phyloP scores from a whole-genome alignment of 164 flowering plant genomes.

The Cinnamomum chago region DNA sequence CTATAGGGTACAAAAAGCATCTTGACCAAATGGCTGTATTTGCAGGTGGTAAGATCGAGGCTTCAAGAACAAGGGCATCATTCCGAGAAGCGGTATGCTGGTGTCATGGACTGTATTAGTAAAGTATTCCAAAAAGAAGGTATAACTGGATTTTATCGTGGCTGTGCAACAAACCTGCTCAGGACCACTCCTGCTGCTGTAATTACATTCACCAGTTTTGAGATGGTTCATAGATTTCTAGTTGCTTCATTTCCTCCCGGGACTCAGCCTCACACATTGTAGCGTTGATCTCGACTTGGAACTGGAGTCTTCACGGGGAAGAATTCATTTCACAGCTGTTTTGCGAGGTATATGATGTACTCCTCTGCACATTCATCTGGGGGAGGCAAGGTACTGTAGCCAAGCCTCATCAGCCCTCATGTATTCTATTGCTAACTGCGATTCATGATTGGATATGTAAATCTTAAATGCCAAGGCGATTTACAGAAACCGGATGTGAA shows the following conservation, averaged over 20 bases:
- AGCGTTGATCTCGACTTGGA: constrained; percentile 3
- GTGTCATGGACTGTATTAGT: constrained; percentile 71
- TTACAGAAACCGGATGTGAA: no score
- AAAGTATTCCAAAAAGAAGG: constrained; percentile 79
- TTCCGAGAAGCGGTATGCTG: constrained; percentile 77
- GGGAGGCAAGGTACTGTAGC: constrained; percentile 1
- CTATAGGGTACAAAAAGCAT: no score
- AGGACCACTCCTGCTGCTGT: constrained; percentile 97
- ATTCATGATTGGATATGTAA: constrained; percentile 8
- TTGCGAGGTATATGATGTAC: neutral
- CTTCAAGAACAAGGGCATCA: constrained; percentile 95
- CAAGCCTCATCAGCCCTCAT: neutral
- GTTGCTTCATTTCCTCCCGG: constrained; percentile 45
- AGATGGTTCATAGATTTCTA: constrained; percentile 90
- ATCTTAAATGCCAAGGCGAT: neutral
- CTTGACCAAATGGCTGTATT: neutral
- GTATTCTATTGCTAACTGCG: constrained; percentile 9
- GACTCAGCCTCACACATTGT: constrained; percentile 50
- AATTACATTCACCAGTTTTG: constrained; percentile 96
- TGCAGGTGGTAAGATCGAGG: constrained; percentile 87
- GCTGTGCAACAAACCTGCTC: constrained; percentile 88
- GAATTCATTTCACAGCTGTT: neutral
- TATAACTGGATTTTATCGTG: constrained; percentile 84
- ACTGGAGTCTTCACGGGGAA: neutral
- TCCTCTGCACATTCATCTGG: constrained; percentile 1